phyloP scores from a whole-genome alignment of 805 yeast species.

The Wickerhamomyces kurtzmanii region DNA sequence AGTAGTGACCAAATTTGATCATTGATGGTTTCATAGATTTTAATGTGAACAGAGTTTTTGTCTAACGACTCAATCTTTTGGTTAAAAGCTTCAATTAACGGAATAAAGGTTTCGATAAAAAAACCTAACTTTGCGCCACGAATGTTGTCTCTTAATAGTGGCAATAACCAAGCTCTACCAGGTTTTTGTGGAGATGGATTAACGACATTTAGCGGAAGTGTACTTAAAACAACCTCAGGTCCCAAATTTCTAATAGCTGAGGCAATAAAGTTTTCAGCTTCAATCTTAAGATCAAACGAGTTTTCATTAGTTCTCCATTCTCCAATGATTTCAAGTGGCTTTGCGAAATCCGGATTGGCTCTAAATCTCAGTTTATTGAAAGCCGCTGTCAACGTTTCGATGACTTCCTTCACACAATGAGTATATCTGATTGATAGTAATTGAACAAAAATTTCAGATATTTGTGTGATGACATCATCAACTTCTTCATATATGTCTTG shows the following conservation, averaged over 20 bases:
- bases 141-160: constrained; percentile 80
- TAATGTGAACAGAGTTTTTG: constrained; percentile 56
- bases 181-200: constrained; percentile 39
- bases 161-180: constrained; percentile 96
- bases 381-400: constrained; percentile 55
- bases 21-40: constrained; percentile 73
- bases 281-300: constrained; percentile 51
- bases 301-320: constrained; percentile 77
- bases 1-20: constrained; percentile 91
- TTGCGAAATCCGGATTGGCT: constrained; percentile 61
- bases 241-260: constrained; percentile 77
- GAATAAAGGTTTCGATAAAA: constrained; percentile 56
- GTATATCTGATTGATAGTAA: constrained; percentile 67
- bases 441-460: constrained; percentile 47
- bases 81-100: constrained; percentile 48
- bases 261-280: constrained; percentile 73
- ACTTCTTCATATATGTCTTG: constrained; percentile 42
- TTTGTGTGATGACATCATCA: constrained; percentile 39
- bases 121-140: constrained; percentile 58
- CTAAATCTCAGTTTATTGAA: constrained; percentile 56
- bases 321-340: constrained; percentile 65
- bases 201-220: constrained; percentile 71
- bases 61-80: constrained; percentile 32
- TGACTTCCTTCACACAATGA: constrained; percentile 63
- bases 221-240: constrained; percentile 68